These are phyloP conservation scores for Myxozyma mucilagina DNA, from an alignment of 805 yeast genomes.

Conservation along the genomic window DNA sequence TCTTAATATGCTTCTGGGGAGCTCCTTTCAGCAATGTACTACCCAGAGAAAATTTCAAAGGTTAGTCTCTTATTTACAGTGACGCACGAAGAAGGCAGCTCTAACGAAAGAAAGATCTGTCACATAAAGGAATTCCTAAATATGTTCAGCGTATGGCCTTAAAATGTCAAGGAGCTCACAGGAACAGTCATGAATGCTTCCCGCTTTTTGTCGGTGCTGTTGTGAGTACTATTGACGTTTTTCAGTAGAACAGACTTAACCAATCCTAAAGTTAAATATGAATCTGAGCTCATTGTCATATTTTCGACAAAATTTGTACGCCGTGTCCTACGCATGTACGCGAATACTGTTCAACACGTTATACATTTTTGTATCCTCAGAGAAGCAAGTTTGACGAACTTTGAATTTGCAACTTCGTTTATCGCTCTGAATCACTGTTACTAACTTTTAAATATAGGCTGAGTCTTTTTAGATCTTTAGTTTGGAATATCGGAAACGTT, in stretches of 20 bases:
- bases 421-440: background rate
- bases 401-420: background rate
- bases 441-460: background rate
- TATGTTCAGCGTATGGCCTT: conserved; percentile 5
- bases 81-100: background rate
- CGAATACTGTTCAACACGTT: conserved; percentile 12
- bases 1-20: conserved; percentile 12
- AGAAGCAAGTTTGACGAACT: background rate
- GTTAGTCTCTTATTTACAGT: background rate
- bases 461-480: conserved; percentile 20
- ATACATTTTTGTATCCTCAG: conserved; percentile 21
- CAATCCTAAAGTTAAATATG: conserved; percentile 14
- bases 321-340: conserved; percentile 11
- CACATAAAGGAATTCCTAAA: conserved; percentile 7
- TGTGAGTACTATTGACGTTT: conserved; percentile 5
- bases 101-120: conserved; percentile 2
- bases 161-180: conserved; percentile 24
- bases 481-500: conserved; percentile 24
- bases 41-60: conserved; percentile 16
- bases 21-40: conserved; percentile 18
- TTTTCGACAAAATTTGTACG: conserved; percentile 20
- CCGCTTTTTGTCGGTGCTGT: conserved; percentile 24
- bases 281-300: conserved; percentile 10
- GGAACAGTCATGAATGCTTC: conserved; percentile 24
- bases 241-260: background rate